Evolutionary conservation across 495 filamentous ascomycete genomes (phyloP), one percentile per base, ranked within the genome.

Genomic region (Podospora pseudoanserina): DNA sequence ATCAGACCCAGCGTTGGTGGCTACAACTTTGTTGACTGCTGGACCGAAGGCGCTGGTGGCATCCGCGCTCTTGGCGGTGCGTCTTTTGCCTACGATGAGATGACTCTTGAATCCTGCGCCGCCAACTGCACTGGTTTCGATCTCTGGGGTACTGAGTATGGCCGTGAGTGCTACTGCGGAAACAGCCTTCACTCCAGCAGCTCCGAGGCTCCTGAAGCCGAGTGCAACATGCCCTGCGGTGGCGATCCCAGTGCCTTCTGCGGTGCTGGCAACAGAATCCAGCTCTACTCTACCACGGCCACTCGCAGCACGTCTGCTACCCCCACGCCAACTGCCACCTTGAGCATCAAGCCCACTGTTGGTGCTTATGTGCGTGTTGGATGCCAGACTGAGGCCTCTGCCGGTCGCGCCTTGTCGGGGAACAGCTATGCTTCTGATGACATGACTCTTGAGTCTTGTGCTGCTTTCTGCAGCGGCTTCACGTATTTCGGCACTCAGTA

Each of bases 161-260:
- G 78, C 4, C 70, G 82, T 56, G 81, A 86, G 67, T 85, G 83
- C 72, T 87, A 81, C 65, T 87, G 84, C 71, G 84, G 83, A 28
- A 81, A 86, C 73, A 72, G 72, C 39, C 75, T 85, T 7, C 62
- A 78, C 16, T 39, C 78, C 19, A 76, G 71, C 66, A 85, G 79
- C 76, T 70, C 68, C 28, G 69, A 79, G 19, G 78, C 82, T 34
- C 68, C 72, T 71, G 28, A 65, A 15, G 67, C 66, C n/a, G 83
- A 87, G 23, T 87, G 83, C 70, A 82, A 77, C 68, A 81, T 84
- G 75, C 65, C 79, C n/a, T 86, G 83, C 70, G 74, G 75, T n/a
- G 84, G 83, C 26, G 78, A 83, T 58, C 61, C 67, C 18, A 74
- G 68, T 13, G 76, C 82, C 63, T 83, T 77, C 71, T 85, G 82